Percentiles rank a stretch among this genome's conserved stretches.
Evolutionary conservation across 306 rosid species (phyloP).

Genomic region (Quercus dentata): DNA sequence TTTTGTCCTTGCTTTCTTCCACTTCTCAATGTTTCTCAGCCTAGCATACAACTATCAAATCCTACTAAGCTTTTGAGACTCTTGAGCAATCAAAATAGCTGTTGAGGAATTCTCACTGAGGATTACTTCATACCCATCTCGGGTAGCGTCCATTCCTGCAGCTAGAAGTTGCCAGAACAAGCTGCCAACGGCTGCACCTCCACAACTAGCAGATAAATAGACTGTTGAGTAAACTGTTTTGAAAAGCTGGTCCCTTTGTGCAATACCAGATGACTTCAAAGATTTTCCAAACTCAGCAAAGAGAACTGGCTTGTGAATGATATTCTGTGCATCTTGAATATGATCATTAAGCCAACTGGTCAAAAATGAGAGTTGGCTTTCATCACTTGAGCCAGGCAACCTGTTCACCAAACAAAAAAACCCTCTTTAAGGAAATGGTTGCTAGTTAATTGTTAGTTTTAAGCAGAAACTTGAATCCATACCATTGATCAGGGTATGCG

Average conservation of each 20-base stretch:
- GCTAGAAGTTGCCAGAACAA: conserved; percentile 86
- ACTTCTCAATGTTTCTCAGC: conserved; percentile 51
- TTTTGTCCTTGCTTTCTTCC: conserved; percentile 38
- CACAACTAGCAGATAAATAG: conserved; percentile 72
- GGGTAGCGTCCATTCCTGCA: conserved; percentile 73
- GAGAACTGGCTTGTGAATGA: conserved; percentile 75
- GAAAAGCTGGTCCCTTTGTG: conserved; percentile 62
- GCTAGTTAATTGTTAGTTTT: background rate
- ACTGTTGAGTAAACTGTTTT: conserved; percentile 47
- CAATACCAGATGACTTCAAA: conserved; percentile 31
- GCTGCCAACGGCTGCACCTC: conserved; percentile 80
- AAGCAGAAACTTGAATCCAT: background rate
- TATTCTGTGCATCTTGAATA: conserved; percentile 76
- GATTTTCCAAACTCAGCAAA: conserved; percentile 91
- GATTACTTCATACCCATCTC: conserved; percentile 79
- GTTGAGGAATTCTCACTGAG: conserved; percentile 60
- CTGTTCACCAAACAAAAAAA: conserved; percentile 35
- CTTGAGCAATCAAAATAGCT: conserved; percentile 51
- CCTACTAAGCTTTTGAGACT: conserved; percentile 57
- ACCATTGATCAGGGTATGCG: conserved; percentile 97
- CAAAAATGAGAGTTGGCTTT: conserved; percentile 63
- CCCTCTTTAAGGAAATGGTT: conserved; percentile 1
- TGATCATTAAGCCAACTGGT: conserved; percentile 65
- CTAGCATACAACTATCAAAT: conserved; percentile 72
- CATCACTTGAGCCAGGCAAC: conserved; percentile 56